Evolutionary conservation across 1,139 yeast species (phyloP), one percentile per base, ranked within the genome.

Genomic region (Geotrichum candidum): DNA sequence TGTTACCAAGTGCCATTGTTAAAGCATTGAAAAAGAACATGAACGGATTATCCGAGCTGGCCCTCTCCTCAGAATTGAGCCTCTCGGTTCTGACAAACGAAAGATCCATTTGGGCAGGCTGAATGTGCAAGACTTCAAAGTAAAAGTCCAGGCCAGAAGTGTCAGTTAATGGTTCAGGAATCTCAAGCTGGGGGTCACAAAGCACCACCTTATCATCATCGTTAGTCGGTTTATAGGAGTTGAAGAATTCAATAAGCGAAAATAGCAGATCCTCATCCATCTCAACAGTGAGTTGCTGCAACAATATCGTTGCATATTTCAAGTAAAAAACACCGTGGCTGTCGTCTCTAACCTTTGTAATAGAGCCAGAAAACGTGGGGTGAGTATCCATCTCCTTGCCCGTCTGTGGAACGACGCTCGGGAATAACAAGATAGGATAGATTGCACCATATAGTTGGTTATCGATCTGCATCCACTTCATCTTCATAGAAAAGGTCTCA

Each of bases 1-100:
- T 90, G 73, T 94, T 95, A 35, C 99, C 99, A 67, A 95, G 84
- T 0, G 99, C 96, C 98, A 92, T 92, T 0, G 98, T 91, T 65
- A 95, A 78, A 56, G 94, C 86, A 72, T 94, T 91, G 68, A 90
- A 81, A 69, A 91, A 86, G 74, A 87, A 88, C 66, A 81, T 74
- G 61, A 88, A 70, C 0, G 96, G 80, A 67, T 87, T 88, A 23
- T 61, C 61, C 7, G 65, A 61, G 61, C 83, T 85, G 0, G 90
- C 78, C 58, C 80, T 77, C 61, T 82, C 87, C 67, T 81, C 84
- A 55, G 78, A 82, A 72, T 87, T 86, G 41, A 88, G 81, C 63
- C 90, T 78, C 70, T 91, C 97, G 0, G 98, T 91, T 67, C 98
- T 82, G 27, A 90, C 94, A 79, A 95, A 95, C 1, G 99, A 92